Percentiles rank a stretch among this genome's conserved stretches.
Evolutionary conservation across 2,329 filamentous ascomycete species (phyloP).

Genomic region (Myriosclerotinia scirpicola): DNA sequence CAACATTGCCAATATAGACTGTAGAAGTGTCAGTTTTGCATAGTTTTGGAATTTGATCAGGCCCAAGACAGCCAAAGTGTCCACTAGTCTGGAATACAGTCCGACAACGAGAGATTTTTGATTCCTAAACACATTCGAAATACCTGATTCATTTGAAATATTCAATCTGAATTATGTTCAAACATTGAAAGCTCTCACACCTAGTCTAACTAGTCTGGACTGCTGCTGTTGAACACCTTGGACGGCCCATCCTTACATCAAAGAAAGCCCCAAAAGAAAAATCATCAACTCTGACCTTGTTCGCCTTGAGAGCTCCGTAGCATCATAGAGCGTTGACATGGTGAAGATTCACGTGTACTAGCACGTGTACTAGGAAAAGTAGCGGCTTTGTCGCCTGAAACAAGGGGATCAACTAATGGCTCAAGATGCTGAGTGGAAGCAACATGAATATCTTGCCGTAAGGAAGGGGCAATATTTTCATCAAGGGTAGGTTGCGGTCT

Average conservation of each 20-base stretch:
- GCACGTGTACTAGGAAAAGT: neutral
- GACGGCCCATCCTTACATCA: neutral
- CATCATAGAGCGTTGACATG: slow-evolving; percentile 10
- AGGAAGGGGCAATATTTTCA: neutral
- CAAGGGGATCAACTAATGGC: neutral
- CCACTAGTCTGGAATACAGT: no score
- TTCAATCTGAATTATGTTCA: no score
- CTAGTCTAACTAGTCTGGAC: no score
- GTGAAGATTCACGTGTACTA: slow-evolving; percentile 11
- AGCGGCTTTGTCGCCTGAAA: neutral
- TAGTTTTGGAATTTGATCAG: neutral
- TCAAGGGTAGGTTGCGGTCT: neutral
- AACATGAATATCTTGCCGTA: neutral
- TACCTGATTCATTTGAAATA: no score
- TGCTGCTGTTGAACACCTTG: no score
- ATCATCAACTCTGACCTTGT: neutral
- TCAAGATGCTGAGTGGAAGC: neutral
- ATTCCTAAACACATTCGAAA: no score
- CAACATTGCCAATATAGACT: slow-evolving; percentile 29
- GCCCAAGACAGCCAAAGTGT: no score
- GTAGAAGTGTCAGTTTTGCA: slow-evolving; percentile 17
- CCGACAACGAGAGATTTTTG: no score
- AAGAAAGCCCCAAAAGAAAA: neutral
- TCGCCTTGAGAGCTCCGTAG: slow-evolving; percentile 14
- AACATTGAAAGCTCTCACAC: no score